These are phyloP conservation scores for Aspergillus piperis DNA, from an alignment of 2,329 filamentous ascomycete species.

Conservation along the genomic window DNA sequence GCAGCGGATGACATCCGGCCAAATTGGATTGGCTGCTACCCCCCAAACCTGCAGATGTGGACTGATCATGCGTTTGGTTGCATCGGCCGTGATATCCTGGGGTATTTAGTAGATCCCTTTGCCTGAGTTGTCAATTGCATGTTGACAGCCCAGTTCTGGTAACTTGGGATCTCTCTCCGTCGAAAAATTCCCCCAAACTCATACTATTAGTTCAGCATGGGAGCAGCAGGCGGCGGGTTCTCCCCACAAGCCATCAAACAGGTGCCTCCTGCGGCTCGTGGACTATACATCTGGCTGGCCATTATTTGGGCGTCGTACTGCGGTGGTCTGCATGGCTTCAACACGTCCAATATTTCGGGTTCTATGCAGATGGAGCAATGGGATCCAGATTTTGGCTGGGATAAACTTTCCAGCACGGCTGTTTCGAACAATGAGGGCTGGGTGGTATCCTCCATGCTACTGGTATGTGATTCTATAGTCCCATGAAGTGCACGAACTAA, in stretches of 20 bases:
- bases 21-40: background rate
- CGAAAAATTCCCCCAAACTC: too few species aligned
- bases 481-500: background rate
- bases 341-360: slow-evolving; percentile 27
- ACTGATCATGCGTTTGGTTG: background rate
- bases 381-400: slow-evolving; percentile 21
- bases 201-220: slow-evolving; percentile 6
- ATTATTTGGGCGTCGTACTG: slow-evolving; percentile 24
- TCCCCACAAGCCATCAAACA: slow-evolving; percentile 20
- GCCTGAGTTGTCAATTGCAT: too few species aligned
- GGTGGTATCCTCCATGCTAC: slow-evolving; percentile 24
- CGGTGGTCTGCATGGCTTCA: slow-evolving; percentile 25
- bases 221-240: slow-evolving; percentile 20
- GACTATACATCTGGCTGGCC: slow-evolving; percentile 22
- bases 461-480: slow-evolving; percentile 11
- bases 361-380: slow-evolving; percentile 25
- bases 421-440: slow-evolving; percentile 22
- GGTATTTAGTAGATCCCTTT: background rate
- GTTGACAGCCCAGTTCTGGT: too few species aligned
- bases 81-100: background rate
- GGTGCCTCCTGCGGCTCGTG: slow-evolving; percentile 15
- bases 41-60: background rate
- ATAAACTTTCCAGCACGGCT: slow-evolving; percentile 1
- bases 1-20: background rate
- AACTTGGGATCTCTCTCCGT: too few species aligned